Evolutionary conservation across 768 basidiomycete species (phyloP).

Genomic region (Mycena belliarum): DNA sequence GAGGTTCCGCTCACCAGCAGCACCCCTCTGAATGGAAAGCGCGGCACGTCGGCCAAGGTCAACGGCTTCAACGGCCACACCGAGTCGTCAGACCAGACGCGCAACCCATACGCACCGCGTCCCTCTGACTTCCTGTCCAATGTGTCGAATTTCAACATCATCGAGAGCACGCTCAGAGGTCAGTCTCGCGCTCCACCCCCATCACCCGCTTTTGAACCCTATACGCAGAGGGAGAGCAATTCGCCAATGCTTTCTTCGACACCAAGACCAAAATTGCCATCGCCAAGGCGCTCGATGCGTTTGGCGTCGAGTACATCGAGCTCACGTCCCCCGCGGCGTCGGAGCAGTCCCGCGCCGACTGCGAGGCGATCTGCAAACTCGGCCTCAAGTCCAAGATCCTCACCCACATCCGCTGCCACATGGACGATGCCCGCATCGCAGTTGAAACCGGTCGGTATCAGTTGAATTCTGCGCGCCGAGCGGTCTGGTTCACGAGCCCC

Average conservation of each 20-base stretch:
- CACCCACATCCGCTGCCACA: conserved; percentile 98
- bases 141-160: conserved; percentile 92
- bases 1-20: conserved; percentile 58
- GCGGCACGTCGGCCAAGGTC: conserved; percentile 37
- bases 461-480: too few species aligned
- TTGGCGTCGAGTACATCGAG: conserved; percentile 99
- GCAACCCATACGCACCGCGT: conserved; percentile 88
- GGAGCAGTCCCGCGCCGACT: conserved; percentile 90
- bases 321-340: conserved; percentile 98
- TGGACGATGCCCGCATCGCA: conserved; percentile 98
- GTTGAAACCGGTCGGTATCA: conserved; percentile 91
- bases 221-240: conserved; percentile 90
- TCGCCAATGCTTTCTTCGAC: conserved; percentile 99
- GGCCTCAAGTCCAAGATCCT: conserved; percentile 95
- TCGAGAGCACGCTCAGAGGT: conserved; percentile 96
- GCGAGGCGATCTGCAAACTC: conserved; percentile 98
- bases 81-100: conserved; percentile 39
- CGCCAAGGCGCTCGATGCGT: conserved; percentile 95
- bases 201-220: conserved; percentile 5
- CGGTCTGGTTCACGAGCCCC: conserved; percentile 3
- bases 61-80: conserved; percentile 38
- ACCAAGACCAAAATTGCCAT: conserved; percentile 99
- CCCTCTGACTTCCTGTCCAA: conserved; percentile 92
- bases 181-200: conserved; percentile 25
- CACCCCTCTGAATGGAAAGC: conserved; percentile 40